Conservation (phyloP, 306 rosid species). For the Ormosia emarginata region DNA sequence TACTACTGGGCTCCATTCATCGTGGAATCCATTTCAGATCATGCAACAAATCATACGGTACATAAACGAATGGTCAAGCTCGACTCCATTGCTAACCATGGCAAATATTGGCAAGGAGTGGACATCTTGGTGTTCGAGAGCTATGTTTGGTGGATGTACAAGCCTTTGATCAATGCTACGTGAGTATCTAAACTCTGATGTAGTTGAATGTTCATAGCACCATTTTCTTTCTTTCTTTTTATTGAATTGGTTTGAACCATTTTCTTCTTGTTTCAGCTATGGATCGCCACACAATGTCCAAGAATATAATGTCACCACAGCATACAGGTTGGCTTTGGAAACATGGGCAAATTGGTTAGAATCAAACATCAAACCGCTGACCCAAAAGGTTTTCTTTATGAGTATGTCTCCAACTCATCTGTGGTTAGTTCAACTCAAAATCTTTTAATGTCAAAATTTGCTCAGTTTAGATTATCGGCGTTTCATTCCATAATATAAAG, state of each 20-base stretch:
- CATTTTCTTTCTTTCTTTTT: neutral
- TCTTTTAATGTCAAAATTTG: neutral
- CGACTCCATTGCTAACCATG: slow-evolving; percentile 72
- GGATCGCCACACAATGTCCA: slow-evolving; percentile 54
- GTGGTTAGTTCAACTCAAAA: slow-evolving; percentile 49
- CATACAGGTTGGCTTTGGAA: slow-evolving; percentile 74
- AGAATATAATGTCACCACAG: slow-evolving; percentile 78
- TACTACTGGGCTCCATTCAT: slow-evolving; percentile 95
- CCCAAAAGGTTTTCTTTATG: slow-evolving; percentile 77
- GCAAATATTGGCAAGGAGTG: slow-evolving; percentile 80
- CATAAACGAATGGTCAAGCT: slow-evolving; percentile 68
- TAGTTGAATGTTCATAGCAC: neutral
- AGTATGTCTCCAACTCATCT: slow-evolving; percentile 93
- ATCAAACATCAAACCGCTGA: slow-evolving; percentile 51
- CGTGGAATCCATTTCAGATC: slow-evolving; percentile 88
- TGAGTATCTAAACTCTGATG: slow-evolving; percentile 20
- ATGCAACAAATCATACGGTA: slow-evolving; percentile 82
- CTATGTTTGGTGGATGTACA: slow-evolving; percentile 90
- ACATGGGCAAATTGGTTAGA: slow-evolving; percentile 90
- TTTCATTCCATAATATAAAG: neutral
- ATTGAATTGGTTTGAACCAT: neutral
- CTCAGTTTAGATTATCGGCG: neutral
- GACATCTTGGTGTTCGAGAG: slow-evolving; percentile 89
- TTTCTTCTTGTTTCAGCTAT: slow-evolving; percentile 39
- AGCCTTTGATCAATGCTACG: slow-evolving; percentile 81